Evolutionary conservation across 1,284 basidiomycete species (phyloP).

Genomic region (Trametes sp.): DNA sequence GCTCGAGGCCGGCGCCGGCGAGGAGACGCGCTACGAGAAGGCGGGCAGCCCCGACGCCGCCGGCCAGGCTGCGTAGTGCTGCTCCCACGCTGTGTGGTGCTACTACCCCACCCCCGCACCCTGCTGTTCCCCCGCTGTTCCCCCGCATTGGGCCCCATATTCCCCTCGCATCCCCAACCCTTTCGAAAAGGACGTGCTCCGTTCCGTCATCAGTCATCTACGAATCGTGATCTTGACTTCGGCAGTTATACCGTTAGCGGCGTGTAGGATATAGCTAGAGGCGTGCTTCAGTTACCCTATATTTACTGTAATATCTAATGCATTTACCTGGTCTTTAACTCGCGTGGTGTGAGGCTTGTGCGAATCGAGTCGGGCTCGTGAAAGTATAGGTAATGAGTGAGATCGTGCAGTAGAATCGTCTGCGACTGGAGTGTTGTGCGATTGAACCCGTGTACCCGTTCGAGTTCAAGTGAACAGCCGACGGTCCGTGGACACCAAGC

Average conservation of each 20-base stretch:
- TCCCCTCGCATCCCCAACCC: neutral
- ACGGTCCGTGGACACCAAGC: too few relatives aligned
- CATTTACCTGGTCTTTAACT: neutral
- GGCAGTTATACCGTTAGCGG: neutral
- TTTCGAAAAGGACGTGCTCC: neutral
- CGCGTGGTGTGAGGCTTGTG: neutral
- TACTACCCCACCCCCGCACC: neutral
- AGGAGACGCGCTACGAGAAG: constrained; percentile 28
- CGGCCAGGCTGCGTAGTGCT: neutral
- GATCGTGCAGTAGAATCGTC: too few relatives aligned
- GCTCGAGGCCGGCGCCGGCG: constrained; percentile 31
- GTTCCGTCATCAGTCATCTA: neutral
- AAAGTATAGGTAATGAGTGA: too few relatives aligned
- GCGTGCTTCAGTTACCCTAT: too few relatives aligned
- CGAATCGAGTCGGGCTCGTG: too few relatives aligned
- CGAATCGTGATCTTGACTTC: neutral
- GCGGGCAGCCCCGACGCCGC: constrained; percentile 12
- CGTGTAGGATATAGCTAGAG: neutral
- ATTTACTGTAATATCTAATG: neutral
- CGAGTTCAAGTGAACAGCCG: too few relatives aligned
- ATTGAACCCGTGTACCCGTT: too few relatives aligned
- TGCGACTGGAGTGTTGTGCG: too few relatives aligned
- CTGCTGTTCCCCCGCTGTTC: neutral
- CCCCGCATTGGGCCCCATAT: neutral
- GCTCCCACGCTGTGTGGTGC: too few relatives aligned